Evolutionary conservation across 805 yeast species (phyloP), one percentile per base, ranked within the genome.

Genomic region (Jamesozyma rosinii): DNA sequence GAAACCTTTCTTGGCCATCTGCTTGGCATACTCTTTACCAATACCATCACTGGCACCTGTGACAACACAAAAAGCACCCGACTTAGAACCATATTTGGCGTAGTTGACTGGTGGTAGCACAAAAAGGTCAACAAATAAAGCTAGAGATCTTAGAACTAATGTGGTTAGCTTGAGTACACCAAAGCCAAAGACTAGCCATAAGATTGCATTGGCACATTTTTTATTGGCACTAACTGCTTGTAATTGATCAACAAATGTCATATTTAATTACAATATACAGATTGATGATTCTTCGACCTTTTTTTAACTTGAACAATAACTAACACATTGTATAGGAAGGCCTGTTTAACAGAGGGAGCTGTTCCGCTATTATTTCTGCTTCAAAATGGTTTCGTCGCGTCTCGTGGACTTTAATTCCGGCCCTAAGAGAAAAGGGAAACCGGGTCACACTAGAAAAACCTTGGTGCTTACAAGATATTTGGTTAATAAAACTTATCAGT

Each of bases 21-120:
- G 97, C 21, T 66, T 58, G 1, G 96, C 81, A 59, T 76, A 92
- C 63, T 92, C 95, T 61, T 89, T 87, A 45, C 98, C 98, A 57
- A 92, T 83, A 30, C 98, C 98, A 61, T 92, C 97, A 38, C 97
- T 86, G 3, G 97, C 94, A 45, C 98, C 98, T 5, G 98, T 92
- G 15, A 92, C 76, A 27, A 92, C 83, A n/a, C 97, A 96, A 90
- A 96, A 92, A 34, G 75, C 70, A 22, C 82, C 83, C 17, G 52
- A 52, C 40, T 66, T 64, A 22, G 90, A 82, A n/a, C 96, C 95
- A 57, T 88, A 88, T 59, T 77, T 79, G 35, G 61, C 56, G 55
- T 73, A 81, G 54, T 68, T 57, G 22, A 63, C 77, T 6, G 79
- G 66, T 27, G 90, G 87, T 29, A 82, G 67, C 21, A 85, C 46